Evolutionary conservation across 2,329 filamentous ascomycete species (phyloP), one percentile per base, ranked within the genome.

Genomic region (Xylariaceae sp.): DNA sequence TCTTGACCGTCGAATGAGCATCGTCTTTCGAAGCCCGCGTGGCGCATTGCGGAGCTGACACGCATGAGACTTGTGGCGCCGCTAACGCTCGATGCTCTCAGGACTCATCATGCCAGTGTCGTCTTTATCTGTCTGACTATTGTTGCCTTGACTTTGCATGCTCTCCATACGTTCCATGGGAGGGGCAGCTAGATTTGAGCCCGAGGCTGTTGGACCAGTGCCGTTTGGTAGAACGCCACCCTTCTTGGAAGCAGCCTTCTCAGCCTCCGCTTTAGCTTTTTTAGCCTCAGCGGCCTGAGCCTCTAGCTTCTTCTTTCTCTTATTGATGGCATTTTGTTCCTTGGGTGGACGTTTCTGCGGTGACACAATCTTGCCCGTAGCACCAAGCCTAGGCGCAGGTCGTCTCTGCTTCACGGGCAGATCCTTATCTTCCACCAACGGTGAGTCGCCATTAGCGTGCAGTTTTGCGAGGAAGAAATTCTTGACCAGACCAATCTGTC

Each of bases 351-450:
- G 75, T 68, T 94, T 95, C 54, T 89, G 81, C 24, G 88, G 87
- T 39, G 83, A 86, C 9, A 85, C 85, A 52, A 95, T 95, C 72
- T 94, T 95, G 57, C 88, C 88, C 16, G 84, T 90, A 16, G 80
- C 78, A 26, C 77, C 76, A 18, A 80, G 73, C 24, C 78, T 72
- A n/a, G 80, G 78, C n/a, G 78, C 73, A 18, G 69, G 88, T 67
- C 69, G 85, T 70, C 89, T 78, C 67, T 98, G 93, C 67, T 98
- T 98, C 41, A 84, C 79, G 13, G 94, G 93, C 18, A 98, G 71
- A 53, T 98, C 91, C 59, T 97, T 88, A 66, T 98, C 93, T 69
- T 98, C 93, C 39, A 95, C 72, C 51, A 98, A 75, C 33, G 89
- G 82, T 61, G 89, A 79, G 56, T 91, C 83, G 61, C 79, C 79